These are phyloP conservation scores for Lepidium sativum DNA, from an alignment of 345 rosid species.

Conservation along the genomic window DNA sequence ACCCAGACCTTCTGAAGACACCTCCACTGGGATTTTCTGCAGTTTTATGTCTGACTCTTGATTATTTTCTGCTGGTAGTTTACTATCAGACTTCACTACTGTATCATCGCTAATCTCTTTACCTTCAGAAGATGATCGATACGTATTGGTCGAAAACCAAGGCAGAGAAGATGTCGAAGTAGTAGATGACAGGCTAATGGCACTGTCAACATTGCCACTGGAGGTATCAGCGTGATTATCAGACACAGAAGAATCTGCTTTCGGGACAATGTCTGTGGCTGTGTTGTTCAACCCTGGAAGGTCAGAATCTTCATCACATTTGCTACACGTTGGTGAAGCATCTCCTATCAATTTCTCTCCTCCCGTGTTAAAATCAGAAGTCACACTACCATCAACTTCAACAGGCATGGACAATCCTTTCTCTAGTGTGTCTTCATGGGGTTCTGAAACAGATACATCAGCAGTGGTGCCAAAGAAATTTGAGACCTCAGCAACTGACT, in stretches of 20 bases:
- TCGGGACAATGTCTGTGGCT: constrained; percentile 23
- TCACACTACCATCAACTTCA: constrained; percentile 26
- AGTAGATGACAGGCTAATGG: constrained; percentile 25
- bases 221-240: constrained; percentile 16
- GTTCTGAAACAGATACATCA: constrained; percentile 6
- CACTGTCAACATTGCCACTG: constrained; percentile 20
- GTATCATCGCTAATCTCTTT: constrained; percentile 19
- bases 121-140: constrained; percentile 18
- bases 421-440: constrained; percentile 12
- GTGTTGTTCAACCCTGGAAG: constrained; percentile 24
- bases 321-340: constrained; percentile 26
- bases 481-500: background rate
- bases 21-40: constrained; percentile 28
- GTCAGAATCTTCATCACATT: constrained; percentile 28
- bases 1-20: constrained; percentile 17
- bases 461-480: constrained; percentile 6
- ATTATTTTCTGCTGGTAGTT: constrained; percentile 21
- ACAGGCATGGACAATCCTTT: constrained; percentile 14
- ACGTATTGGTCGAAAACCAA: constrained; percentile 19
- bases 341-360: constrained; percentile 19
- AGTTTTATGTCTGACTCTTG: constrained; percentile 26
- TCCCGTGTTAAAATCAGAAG: constrained; percentile 22
- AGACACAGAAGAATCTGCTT: constrained; percentile 21
- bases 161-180: constrained; percentile 29
- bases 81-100: constrained; percentile 20